Conservation (phyloP, 2,329 filamentous ascomycete genomes). For the Bimuria novae-zelandiae region DNA sequence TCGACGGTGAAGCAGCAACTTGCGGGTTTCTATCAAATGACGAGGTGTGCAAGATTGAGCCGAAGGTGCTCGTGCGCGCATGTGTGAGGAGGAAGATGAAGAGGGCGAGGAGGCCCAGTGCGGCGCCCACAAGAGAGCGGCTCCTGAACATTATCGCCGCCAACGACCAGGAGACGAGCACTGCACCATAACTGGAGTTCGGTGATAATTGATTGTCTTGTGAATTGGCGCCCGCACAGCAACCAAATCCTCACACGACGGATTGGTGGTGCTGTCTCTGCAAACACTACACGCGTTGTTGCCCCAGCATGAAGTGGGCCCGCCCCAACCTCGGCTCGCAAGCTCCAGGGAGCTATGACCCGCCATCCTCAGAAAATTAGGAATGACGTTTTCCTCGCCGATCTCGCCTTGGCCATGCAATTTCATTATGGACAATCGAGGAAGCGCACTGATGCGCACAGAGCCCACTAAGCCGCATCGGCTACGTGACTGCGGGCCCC, state of each 20-base stretch:
- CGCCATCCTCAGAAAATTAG: conserved; percentile 5
- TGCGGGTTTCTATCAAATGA: conserved; percentile 21
- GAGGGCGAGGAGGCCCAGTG: conserved; percentile 16
- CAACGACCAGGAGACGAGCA: background rate
- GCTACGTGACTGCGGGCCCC: conserved; percentile 6
- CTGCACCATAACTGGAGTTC: background rate
- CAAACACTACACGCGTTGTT: background rate
- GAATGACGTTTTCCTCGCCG: conserved; percentile 20
- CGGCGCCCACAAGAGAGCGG: conserved; percentile 10
- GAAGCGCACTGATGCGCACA: conserved; percentile 4
- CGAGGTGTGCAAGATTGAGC: conserved; percentile 13
- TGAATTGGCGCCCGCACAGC: too few species aligned
- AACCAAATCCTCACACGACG: background rate
- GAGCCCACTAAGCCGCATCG: conserved; percentile 12
- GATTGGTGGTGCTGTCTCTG: background rate
- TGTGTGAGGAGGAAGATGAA: conserved; percentile 21
- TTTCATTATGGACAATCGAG: conserved; percentile 22
- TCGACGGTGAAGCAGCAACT: conserved; percentile 24
- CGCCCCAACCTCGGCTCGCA: background rate
- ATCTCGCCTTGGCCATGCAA: conserved; percentile 14
- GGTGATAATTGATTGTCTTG: background rate
- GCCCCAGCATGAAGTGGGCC: background rate
- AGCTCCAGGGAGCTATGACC: conserved; percentile 8
- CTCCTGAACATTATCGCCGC: conserved; percentile 8
- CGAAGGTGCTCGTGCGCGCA: conserved; percentile 7